A percentile compares a stretch with the other conserved stretches of the same genome.
phyloP scores from a whole-genome alignment of 371 early-diverging fungal species.

The Syncephalis fuscata region DNA sequence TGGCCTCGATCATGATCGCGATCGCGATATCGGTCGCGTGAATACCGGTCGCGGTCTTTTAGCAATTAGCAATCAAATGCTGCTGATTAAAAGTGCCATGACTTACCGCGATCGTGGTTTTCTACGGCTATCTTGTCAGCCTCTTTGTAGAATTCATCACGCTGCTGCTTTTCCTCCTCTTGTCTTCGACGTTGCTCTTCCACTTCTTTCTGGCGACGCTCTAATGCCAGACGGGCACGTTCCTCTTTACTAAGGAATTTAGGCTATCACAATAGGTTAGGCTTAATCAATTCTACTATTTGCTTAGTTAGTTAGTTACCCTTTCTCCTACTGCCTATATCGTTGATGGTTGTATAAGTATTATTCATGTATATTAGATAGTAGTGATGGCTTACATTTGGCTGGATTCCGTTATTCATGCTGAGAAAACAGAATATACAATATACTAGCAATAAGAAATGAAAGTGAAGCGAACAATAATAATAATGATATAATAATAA shows the following conservation, averaged over 20 bases:
- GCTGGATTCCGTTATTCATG: too few relatives aligned
- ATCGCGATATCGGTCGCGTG: constrained; percentile 5
- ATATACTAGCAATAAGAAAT: too few relatives aligned
- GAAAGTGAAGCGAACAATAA: too few relatives aligned
- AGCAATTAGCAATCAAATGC: not conserved
- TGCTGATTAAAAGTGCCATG: constrained; percentile 7
- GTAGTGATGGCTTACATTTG: too few relatives aligned
- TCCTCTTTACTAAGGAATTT: constrained; percentile 86
- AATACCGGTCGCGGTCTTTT: constrained; percentile 5
- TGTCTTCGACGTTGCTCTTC: constrained; percentile 42
- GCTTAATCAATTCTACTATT: too few relatives aligned
- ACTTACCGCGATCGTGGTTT: constrained; percentile 10
- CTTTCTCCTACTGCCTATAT: too few relatives aligned
- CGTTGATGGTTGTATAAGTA: too few relatives aligned
- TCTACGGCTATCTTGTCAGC: constrained; percentile 21
- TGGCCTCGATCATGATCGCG: constrained; percentile 10
- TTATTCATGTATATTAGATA: too few relatives aligned
- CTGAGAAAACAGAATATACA: too few relatives aligned
- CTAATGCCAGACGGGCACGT: constrained; percentile 72
- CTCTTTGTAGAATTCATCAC: constrained; percentile 33
- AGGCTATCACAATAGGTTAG: constrained; percentile 30
- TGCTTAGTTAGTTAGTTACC: constrained; percentile 20
- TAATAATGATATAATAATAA: too few relatives aligned
- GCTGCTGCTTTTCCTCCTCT: constrained; percentile 37
- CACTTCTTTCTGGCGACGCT: constrained; percentile 64